Percentiles rank a stretch among this genome's conserved stretches.
Evolutionary conservation across 2,329 filamentous ascomycete genomes (phyloP).

Genomic region (Pseudomassariella vexata): DNA sequence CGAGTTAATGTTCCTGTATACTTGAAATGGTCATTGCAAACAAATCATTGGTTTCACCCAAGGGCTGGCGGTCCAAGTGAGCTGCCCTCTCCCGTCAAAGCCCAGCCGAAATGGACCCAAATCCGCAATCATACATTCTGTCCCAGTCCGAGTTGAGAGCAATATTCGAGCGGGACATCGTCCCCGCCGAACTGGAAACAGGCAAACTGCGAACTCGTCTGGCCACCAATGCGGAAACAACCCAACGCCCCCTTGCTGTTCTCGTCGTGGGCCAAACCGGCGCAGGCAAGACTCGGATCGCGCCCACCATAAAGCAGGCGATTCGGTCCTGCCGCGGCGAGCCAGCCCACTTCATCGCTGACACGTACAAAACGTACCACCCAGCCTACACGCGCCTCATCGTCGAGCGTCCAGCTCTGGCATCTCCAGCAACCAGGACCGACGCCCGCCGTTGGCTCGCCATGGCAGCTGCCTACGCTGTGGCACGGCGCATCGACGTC

Average conservation of each 20-base stretch:
- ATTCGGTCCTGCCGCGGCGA: conserved; percentile 14
- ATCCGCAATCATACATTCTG: too few species aligned
- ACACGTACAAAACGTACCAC: conserved; percentile 44
- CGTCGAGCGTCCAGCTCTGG: conserved; percentile 23
- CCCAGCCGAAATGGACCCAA: too few species aligned
- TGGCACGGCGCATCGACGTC: conserved; percentile 25
- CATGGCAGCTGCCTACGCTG: conserved; percentile 29
- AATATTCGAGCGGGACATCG: conserved; percentile 1
- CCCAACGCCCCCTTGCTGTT: conserved; percentile 28
- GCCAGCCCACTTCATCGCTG: conserved; percentile 38
- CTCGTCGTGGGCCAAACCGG: conserved; percentile 42
- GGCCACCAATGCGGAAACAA: not conserved
- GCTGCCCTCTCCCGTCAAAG: too few species aligned
- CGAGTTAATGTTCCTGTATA: too few species aligned
- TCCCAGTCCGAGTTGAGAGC: too few species aligned
- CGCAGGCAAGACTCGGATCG: conserved; percentile 40
- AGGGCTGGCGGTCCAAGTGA: too few species aligned
- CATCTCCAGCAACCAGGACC: conserved; percentile 30
- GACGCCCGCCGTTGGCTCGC: conserved; percentile 40
- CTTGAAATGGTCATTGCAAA: too few species aligned
- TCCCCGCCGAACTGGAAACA: conserved; percentile 2
- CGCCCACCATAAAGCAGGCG: conserved; percentile 29
- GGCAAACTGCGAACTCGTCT: too few species aligned
- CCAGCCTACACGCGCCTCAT: conserved; percentile 31
- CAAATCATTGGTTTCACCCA: too few species aligned